phyloP scores from a whole-genome alignment of 2,329 filamentous ascomycete species.

The Phoma sp. region DNA sequence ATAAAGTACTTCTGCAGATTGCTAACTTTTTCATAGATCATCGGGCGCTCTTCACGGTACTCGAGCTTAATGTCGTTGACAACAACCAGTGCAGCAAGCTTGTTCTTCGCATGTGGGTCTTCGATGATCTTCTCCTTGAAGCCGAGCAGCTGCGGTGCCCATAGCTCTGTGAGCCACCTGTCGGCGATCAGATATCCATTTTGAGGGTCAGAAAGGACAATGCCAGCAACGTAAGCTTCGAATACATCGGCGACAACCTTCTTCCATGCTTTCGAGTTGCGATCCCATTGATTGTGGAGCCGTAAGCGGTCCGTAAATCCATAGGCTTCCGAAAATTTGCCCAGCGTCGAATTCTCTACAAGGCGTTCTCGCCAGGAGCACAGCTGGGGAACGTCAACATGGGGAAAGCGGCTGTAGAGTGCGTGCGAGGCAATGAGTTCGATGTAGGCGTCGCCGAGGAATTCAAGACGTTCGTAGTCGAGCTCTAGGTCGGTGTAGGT shows the following conservation, averaged over 20 bases:
- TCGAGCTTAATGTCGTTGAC: slow-evolving; percentile 46
- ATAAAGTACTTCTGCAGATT: slow-evolving; percentile 66
- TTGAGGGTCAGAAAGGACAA: slow-evolving; percentile 71
- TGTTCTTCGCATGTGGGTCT: slow-evolving; percentile 50
- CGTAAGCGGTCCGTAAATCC: slow-evolving; percentile 70
- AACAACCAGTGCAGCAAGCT: slow-evolving; percentile 47
- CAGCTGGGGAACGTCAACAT: slow-evolving; percentile 71
- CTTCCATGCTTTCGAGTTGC: slow-evolving; percentile 47
- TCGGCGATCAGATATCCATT: slow-evolving; percentile 69
- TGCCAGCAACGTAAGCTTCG: slow-evolving; percentile 85
- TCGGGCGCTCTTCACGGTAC: slow-evolving; percentile 60
- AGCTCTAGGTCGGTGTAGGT: slow-evolving; percentile 31
- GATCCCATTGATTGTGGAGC: slow-evolving; percentile 52
- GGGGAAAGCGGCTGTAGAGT: slow-evolving; percentile 75
- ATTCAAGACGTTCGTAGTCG: slow-evolving; percentile 84
- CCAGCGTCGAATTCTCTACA: slow-evolving; percentile 81
- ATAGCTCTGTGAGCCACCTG: slow-evolving; percentile 77
- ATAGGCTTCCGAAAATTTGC: slow-evolving; percentile 73
- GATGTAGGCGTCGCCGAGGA: slow-evolving; percentile 86
- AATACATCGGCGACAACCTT: slow-evolving; percentile 89
- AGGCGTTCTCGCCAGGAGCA: slow-evolving; percentile 80
- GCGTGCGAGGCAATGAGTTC: slow-evolving; percentile 78
- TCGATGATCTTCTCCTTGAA: slow-evolving; percentile 44
- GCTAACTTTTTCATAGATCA: slow-evolving; percentile 59
- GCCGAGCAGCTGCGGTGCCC: slow-evolving; percentile 58